Conservation (phyloP, 352 stramenopile genomes). For the Globisporangium heterothallicum region DNA sequence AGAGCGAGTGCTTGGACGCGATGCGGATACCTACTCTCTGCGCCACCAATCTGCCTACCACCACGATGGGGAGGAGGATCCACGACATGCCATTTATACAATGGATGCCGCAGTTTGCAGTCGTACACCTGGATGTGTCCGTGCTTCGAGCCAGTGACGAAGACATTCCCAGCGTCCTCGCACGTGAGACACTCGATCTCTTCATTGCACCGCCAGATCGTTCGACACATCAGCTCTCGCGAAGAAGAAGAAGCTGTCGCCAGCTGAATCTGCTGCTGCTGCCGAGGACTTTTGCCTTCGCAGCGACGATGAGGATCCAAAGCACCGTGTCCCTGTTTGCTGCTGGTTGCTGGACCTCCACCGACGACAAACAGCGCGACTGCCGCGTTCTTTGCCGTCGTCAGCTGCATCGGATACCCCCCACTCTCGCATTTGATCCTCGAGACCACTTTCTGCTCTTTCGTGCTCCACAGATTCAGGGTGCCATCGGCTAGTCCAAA, state of each 20-base stretch:
- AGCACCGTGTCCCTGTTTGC: background rate
- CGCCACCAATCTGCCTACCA: too few species aligned
- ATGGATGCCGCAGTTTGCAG: conserved; percentile 9
- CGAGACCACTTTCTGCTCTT: background rate
- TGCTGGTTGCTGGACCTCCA: background rate
- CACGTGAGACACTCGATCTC: conserved; percentile 8
- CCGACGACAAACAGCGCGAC: background rate
- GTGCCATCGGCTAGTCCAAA: conserved; percentile 11
- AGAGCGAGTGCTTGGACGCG: conserved; percentile 7
- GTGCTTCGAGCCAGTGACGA: conserved; percentile 2
- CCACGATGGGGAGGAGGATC: background rate
- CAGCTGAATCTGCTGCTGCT: conserved; percentile 3
- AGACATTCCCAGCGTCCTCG: background rate
- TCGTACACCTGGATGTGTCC: conserved; percentile 9
- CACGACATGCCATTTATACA: conserved; percentile 2
- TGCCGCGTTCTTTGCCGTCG: background rate
- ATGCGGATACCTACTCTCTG: too few species aligned
- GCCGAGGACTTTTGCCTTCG: too few species aligned
- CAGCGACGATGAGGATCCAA: too few species aligned
- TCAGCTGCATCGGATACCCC: background rate
- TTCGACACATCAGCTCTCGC: background rate
- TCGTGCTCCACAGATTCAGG: conserved; percentile 11
- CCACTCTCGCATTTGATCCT: background rate
- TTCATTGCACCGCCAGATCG: background rate
- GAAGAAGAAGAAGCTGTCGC: background rate